These are phyloP conservation scores for Drosera spatulata DNA, from an alignment of 179 eudicot species.

Conservation along the genomic window DNA sequence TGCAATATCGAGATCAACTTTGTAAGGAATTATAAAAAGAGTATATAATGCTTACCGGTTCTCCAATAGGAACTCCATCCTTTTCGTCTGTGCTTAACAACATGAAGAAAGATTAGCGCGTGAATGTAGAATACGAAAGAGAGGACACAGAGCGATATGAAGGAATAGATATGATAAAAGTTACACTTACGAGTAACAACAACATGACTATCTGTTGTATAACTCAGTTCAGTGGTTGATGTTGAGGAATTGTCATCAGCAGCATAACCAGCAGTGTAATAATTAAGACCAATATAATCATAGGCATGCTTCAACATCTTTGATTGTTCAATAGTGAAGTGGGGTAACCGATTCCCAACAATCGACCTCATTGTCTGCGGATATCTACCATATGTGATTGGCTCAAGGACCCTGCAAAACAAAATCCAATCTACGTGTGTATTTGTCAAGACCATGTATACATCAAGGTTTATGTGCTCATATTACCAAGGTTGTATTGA, in stretches of 20 bases:
- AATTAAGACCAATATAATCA: slow-evolving; percentile 26
- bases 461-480: no score
- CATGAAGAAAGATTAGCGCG: no score
- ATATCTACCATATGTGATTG: slow-evolving; percentile 20
- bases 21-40: no score
- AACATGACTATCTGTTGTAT: slow-evolving; percentile 1
- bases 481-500: no score
- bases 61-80: slow-evolving; percentile 5
- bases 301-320: slow-evolving; percentile 12
- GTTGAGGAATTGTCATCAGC: neutral
- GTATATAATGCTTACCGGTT: neutral
- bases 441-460: no score
- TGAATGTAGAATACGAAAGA: neutral
- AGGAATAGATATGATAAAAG: neutral
- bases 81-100: neutral
- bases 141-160: neutral
- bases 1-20: no score
- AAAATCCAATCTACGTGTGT: no score
- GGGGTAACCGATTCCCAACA: slow-evolving; percentile 16
- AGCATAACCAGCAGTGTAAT: slow-evolving; percentile 9
- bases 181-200: neutral
- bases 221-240: neutral
- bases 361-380: slow-evolving; percentile 8
- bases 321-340: slow-evolving; percentile 12
- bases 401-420: slow-evolving; percentile 10